phyloP scores from a whole-genome alignment of 352 stramenopile species.

The Phytophthora colocasiae region DNA sequence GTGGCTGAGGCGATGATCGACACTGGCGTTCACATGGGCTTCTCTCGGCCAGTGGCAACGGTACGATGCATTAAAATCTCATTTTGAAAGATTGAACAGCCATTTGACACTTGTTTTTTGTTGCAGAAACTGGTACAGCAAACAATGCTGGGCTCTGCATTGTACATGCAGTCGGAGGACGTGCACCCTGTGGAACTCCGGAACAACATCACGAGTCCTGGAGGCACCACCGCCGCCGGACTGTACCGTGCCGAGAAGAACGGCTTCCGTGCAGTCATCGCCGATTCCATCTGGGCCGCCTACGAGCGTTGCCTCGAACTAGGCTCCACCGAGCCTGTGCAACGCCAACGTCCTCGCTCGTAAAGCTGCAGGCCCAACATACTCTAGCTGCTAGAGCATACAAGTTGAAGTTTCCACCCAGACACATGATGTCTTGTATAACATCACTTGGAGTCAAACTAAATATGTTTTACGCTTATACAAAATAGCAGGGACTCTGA shows the following conservation, averaged over 20 bases:
- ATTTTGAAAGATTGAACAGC: not conserved
- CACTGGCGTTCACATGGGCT: conserved; percentile 95
- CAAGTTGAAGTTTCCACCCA: no score
- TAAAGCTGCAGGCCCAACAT: conserved; percentile 17
- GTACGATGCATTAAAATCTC: conserved; percentile 40
- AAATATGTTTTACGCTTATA: no score
- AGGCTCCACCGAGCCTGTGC: conserved; percentile 79
- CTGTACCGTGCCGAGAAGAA: conserved; percentile 97
- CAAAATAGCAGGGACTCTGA: no score
- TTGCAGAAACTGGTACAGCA: conserved; percentile 93
- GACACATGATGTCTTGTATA: no score
- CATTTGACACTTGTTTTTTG: conserved; percentile 1
- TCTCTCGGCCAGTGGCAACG: conserved; percentile 92
- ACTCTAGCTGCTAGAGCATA: no score
- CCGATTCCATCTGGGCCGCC: conserved; percentile 96
- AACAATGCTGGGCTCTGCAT: conserved; percentile 93
- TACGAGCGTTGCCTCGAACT: conserved; percentile 95
- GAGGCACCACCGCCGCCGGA: conserved; percentile 93
- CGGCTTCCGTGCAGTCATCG: conserved; percentile 93
- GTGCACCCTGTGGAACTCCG: conserved; percentile 92
- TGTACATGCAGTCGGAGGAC: conserved; percentile 94
- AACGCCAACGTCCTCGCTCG: conserved; percentile 71
- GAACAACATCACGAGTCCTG: conserved; percentile 95
- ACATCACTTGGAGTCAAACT: no score
- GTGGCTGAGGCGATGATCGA: conserved; percentile 97